Base-by-base conservation (phyloP, 805 yeast genomes). In the Saccharomycopsis sp. region DNA sequence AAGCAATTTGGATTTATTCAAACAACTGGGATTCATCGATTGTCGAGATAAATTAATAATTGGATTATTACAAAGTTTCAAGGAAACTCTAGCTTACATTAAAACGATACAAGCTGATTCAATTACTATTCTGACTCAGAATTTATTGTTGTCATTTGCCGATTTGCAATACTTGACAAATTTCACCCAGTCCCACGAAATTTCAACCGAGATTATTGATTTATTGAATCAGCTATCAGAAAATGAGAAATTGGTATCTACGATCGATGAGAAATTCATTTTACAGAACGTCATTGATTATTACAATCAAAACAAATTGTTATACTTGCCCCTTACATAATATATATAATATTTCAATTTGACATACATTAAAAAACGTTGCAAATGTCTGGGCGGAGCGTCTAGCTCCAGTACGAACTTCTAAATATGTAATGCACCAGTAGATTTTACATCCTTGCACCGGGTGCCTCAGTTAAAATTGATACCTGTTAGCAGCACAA, bases 251-350 rank as follows among this genome's bases (percentile, higher is more conserved):
- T 37, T 42, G 35, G 19, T 45, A 14, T 21, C 46, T 4, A 31
- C 24, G 3, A 32, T 45, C 6, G 46, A 45, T 21, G 39, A 21
- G 11, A 33, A 31, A 23, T 41, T 45, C 20, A 35, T 45, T 11
- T 13, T 20, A 6, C 26, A 37, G 29, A 45, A 41, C 17, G 20
- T 45, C 8, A 20, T 26, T n/a, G 46, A 45, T 3, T 19, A 27
- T 20, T 45, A 28, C 23, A 37, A 41, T 7, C 43, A 41, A 34
- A 38, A 32, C 14, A 38, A 21, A 24, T 37, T 45, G 16, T 26
- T 45, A 16, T 45, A 37, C 28, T 38, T 45, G 13, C 50, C 50
- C 4, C 23, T 45, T 27, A 41, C 41, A 19, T 32, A 28, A 32
- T 21, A 37, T 27, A 27, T 11, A 27, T 27, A n/a, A n/a, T 27